Evolutionary conservation across 1,284 basidiomycete species (phyloP).

Genomic region (Moniliophthora roreri): DNA sequence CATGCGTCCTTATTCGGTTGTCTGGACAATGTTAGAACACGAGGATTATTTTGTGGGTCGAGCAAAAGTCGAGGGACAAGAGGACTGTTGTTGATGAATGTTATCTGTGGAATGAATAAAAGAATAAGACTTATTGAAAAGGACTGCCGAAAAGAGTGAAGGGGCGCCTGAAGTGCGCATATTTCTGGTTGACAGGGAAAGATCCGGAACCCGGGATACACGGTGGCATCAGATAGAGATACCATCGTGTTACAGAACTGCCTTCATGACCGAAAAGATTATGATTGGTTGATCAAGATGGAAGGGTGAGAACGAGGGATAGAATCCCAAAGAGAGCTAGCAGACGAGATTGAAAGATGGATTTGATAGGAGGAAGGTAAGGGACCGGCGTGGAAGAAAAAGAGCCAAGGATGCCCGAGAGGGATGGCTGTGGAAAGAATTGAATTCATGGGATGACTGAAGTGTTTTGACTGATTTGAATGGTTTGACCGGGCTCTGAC

Average conservation of each 20-base stretch:
- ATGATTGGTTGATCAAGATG: conserved; percentile 28
- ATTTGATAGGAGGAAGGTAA: neutral
- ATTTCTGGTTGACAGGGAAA: conserved; percentile 10
- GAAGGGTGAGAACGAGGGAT: conserved; percentile 24
- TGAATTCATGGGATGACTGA: neutral
- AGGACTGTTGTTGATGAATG: no score
- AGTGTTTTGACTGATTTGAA: neutral
- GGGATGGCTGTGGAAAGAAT: neutral
- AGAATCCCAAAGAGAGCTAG: conserved; percentile 15
- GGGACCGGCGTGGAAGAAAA: neutral
- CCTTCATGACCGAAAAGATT: conserved; percentile 1
- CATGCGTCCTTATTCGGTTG: neutral
- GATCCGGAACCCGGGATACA: conserved; percentile 13
- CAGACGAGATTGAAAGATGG: conserved; percentile 20
- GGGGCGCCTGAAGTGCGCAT: neutral
- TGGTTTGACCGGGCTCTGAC: neutral
- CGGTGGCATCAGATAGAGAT: neutral
- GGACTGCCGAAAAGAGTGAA: neutral
- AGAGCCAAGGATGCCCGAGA: neutral
- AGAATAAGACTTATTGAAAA: conserved; percentile 4
- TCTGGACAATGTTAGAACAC: neutral
- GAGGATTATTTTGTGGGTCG: no score
- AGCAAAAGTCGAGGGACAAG: no score
- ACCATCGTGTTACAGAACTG: no score
- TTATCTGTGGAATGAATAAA: neutral